Percentiles rank a stretch among this genome's conserved stretches.
Conservation (phyloP, 306 rosid genomes). For the Begonia peltatifolia region DNA sequence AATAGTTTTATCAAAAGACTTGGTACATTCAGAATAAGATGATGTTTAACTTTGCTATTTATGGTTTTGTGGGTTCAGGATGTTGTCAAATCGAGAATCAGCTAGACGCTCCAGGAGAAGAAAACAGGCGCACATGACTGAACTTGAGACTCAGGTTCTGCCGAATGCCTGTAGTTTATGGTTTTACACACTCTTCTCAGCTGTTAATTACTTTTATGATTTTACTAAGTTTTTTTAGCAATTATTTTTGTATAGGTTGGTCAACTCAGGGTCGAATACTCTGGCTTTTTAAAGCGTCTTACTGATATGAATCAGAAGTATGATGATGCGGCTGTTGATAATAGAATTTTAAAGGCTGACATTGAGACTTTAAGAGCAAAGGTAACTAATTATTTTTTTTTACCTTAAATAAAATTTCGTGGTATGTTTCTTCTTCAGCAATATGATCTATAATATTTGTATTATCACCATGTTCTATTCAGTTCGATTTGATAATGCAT, state of each 20-base stretch:
- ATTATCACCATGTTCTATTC: too few relatives aligned
- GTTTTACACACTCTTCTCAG: not conserved
- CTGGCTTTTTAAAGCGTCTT: constrained; percentile 30
- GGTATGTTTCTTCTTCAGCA: too few relatives aligned
- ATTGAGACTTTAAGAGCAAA: constrained; percentile 48
- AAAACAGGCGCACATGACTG: constrained; percentile 51
- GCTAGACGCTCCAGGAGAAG: constrained; percentile 58
- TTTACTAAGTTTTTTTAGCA: not conserved
- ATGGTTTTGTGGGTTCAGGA: constrained; percentile 27
- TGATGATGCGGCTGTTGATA: constrained; percentile 40
- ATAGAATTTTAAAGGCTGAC: constrained; percentile 47
- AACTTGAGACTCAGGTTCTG: constrained; percentile 44
- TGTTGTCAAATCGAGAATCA: constrained; percentile 52
- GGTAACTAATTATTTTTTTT: constrained; percentile 9
- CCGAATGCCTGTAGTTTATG: constrained; percentile 6
- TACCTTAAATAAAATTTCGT: too few relatives aligned
- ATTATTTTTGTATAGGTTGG: constrained; percentile 17
- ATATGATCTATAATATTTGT: too few relatives aligned
- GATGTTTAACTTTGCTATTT: not conserved
- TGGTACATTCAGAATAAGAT: not conserved
- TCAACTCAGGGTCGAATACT: constrained; percentile 38
- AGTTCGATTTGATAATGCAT: too few relatives aligned
- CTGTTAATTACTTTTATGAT: not conserved
- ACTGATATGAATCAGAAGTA: constrained; percentile 35
- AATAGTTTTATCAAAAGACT: too few relatives aligned